phyloP scores from a whole-genome alignment of 352 stramenopile genomes.

The Globisporangium splendens region DNA sequence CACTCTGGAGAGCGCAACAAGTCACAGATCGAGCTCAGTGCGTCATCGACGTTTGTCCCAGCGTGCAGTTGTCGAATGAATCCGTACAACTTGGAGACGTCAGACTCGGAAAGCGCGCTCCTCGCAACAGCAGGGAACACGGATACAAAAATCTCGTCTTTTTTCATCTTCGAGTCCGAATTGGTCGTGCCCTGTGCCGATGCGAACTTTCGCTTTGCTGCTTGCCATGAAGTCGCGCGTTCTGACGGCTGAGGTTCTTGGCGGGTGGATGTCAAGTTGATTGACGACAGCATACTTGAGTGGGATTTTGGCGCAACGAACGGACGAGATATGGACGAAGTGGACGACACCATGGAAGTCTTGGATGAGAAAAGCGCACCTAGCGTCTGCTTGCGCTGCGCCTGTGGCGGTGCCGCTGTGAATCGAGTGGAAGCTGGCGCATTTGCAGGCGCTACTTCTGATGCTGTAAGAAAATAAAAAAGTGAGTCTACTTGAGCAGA shows the following conservation, averaged over 20 bases:
- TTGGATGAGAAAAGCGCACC: conserved; percentile 53
- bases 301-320: conserved; percentile 40
- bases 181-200: not conserved
- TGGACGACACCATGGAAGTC: conserved; percentile 56
- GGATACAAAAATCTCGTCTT: conserved; percentile 20
- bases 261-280: not conserved
- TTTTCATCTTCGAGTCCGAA: conserved; percentile 2
- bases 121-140: conserved; percentile 53
- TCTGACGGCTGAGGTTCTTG: conserved; percentile 7
- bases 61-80: conserved; percentile 56
- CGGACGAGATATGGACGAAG: conserved; percentile 62
- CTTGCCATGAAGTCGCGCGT: conserved; percentile 24
- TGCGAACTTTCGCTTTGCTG: conserved; percentile 30
- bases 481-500: not conserved
- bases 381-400: conserved; percentile 41
- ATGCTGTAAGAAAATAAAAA: not conserved
- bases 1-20: conserved; percentile 37
- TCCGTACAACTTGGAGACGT: conserved; percentile 53
- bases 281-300: not conserved
- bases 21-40: conserved; percentile 45
- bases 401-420: not conserved
- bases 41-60: conserved; percentile 34
- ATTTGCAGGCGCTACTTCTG: not conserved
- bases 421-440: not conserved
- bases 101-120: conserved; percentile 38